Percentiles rank a stretch among this genome's conserved stretches.
phyloP scores from a whole-genome alignment of 192 early-diverging fungal species.

The Coemansia sp. region DNA sequence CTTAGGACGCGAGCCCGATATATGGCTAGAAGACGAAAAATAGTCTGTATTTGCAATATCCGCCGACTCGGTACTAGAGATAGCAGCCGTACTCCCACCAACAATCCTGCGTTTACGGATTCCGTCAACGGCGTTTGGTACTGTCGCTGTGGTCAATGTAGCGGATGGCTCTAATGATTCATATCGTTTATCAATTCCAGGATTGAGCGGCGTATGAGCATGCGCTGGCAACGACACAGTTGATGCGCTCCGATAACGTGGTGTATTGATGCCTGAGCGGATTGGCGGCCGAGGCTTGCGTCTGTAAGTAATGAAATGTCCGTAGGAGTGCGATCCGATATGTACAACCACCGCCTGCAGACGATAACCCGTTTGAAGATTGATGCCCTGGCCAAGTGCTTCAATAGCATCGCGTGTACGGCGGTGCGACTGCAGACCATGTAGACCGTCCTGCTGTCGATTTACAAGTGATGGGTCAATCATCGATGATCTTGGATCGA shows the following conservation, averaged over 20 bases:
- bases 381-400: constrained; percentile 26
- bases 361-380: constrained; percentile 58
- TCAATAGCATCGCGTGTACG: constrained; percentile 37
- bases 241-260: constrained; percentile 39
- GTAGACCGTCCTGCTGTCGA: neutral
- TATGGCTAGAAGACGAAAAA: constrained; percentile 10
- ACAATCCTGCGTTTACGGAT: constrained; percentile 42
- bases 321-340: constrained; percentile 83
- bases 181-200: constrained; percentile 20
- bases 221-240: constrained; percentile 20
- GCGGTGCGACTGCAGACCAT: constrained; percentile 6
- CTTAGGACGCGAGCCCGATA: constrained; percentile 24
- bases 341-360: constrained; percentile 87
- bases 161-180: constrained; percentile 14
- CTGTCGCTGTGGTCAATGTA: neutral
- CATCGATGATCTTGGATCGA: constrained; percentile 58
- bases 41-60: constrained; percentile 7
- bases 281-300: constrained; percentile 46
- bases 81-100: constrained; percentile 15
- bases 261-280: constrained; percentile 48
- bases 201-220: neutral
- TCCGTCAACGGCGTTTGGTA: constrained; percentile 2
- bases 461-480: constrained; percentile 17
- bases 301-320: constrained; percentile 93
- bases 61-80: constrained; percentile 21